Conservation (phyloP, 768 basidiomycete species). For the Paxillus involutus region DNA sequence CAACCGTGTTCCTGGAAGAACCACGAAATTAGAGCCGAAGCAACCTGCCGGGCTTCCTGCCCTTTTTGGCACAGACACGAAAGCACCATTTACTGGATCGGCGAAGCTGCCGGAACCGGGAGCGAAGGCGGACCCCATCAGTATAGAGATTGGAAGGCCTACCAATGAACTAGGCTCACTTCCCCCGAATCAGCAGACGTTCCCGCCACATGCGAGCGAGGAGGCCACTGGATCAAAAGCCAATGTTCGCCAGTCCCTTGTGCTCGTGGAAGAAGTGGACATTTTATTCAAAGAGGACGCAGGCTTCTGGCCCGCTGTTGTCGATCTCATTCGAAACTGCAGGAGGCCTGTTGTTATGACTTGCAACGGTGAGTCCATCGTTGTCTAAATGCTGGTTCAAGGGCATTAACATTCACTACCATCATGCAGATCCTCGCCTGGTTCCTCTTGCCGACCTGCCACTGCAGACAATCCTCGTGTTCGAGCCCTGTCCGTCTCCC, state of each 20-base stretch:
- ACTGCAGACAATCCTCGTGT: constrained; percentile 68
- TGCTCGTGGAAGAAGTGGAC: constrained; percentile 95
- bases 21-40: constrained; percentile 5
- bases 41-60: constrained; percentile 12
- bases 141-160: constrained; percentile 13
- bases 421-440: constrained; percentile 58
- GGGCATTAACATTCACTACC: constrained; percentile 5
- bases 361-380: constrained; percentile 73
- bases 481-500: constrained; percentile 54
- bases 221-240: constrained; percentile 14
- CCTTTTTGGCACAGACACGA: constrained; percentile 15
- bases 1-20: constrained; percentile 4
- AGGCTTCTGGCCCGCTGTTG: constrained; percentile 83
- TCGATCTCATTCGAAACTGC: constrained; percentile 79
- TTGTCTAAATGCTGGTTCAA: constrained; percentile 4
- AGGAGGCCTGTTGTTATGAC: constrained; percentile 90
- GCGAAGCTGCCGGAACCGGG: constrained; percentile 8
- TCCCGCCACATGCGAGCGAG: background rate
- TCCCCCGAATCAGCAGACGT: constrained; percentile 5
- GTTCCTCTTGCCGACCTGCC: constrained; percentile 77
- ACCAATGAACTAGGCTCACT: background rate
- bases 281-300: constrained; percentile 85
- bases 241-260: constrained; percentile 74
- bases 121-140: constrained; percentile 20
- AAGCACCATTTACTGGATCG: background rate